Evolutionary conservation across 2,329 filamentous ascomycete genomes (phyloP), one percentile per base, ranked within the genome.

Genomic region (Emergomyces orientalis): DNA sequence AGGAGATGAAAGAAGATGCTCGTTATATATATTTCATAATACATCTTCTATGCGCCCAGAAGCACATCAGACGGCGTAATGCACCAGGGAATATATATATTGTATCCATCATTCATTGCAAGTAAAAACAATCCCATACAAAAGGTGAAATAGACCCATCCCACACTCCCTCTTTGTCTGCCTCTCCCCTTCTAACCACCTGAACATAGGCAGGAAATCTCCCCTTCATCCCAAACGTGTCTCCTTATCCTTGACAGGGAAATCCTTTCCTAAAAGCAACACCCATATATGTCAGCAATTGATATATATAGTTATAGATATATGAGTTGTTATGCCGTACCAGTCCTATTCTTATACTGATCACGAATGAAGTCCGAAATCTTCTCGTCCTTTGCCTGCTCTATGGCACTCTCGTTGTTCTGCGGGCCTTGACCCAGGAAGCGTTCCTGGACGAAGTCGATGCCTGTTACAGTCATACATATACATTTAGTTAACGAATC

Each of bases 381-480:
- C 51, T 67, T 67, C n/a, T 73, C 73, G 37, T 94, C 90, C 79
- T 93, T 92, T 69, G 87, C 88, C 77, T 95, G 90, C 77, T 95
- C 90, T 25, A 86, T 72, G 5, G 90, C 90, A 59, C 75, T 80
- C 75, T 88, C 88, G 72, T 90, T 89, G 77, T 83, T 79, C 78
- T 94, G 90, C 56, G 83, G 71, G 22, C 90, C 90, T 67, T 85
- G 79, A 45, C 86, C 85, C 19, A 94, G 72, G 72, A 91, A 77
- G 66, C 89, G 85, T 76, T 94, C 85, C 76, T 95, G 90, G 30
- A 91, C 83, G 66, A 82, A 85, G 75, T 94, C 90, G 79, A 93
- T 80, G 60, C 84, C 90, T 93, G 25, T 17, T 51, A 66, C 22
- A 51, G 14, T 17, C 52, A 39, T 5, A 43, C 22, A 59, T 51